Evolutionary conservation across 2,329 filamentous ascomycete genomes (phyloP).

Genomic region (Fusarium sp.): DNA sequence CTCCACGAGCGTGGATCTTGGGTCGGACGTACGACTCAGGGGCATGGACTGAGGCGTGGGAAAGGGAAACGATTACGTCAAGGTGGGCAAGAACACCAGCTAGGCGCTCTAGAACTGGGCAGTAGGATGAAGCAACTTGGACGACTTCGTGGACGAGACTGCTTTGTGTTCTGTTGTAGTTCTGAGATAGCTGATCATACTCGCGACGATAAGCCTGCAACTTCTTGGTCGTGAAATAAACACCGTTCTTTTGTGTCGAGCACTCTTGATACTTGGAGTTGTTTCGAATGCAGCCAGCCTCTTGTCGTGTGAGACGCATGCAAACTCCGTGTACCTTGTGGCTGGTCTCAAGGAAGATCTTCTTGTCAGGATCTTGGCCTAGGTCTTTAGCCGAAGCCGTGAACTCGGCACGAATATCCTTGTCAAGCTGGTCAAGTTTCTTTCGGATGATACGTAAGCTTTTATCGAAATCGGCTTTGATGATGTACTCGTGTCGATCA

Average conservation of each 20-base stretch:
- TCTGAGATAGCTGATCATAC: constrained; percentile 91
- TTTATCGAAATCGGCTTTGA: constrained; percentile 98
- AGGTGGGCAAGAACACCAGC: constrained; percentile 90
- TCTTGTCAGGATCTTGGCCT: constrained; percentile 94
- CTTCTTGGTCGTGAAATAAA: constrained; percentile 92
- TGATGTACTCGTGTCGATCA: constrained; percentile 97
- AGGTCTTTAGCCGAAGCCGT: constrained; percentile 80
- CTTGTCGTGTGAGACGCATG: constrained; percentile 89
- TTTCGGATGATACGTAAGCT: constrained; percentile 86
- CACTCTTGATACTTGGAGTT: constrained; percentile 92
- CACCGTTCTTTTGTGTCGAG: constrained; percentile 98
- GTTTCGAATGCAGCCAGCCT: constrained; percentile 92
- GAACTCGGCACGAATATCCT: constrained; percentile 87
- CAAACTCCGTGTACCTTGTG: constrained; percentile 97
- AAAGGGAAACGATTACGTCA: constrained; percentile 93
- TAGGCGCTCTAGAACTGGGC: constrained; percentile 88
- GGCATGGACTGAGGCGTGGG: constrained; percentile 91
- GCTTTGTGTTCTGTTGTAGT: constrained; percentile 93
- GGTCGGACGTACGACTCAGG: constrained; percentile 91
- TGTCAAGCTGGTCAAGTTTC: constrained; percentile 84
- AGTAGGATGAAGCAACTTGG: constrained; percentile 91
- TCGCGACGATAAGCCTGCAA: constrained; percentile 85
- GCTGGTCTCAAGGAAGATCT: constrained; percentile 90
- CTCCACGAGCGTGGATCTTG: constrained; percentile 86
- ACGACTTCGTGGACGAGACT: constrained; percentile 94